A percentile compares a stretch with the other conserved stretches of the same genome.
phyloP scores from a whole-genome alignment of 495 filamentous ascomycete genomes.

The Hypoxylon lienhwacheense region DNA sequence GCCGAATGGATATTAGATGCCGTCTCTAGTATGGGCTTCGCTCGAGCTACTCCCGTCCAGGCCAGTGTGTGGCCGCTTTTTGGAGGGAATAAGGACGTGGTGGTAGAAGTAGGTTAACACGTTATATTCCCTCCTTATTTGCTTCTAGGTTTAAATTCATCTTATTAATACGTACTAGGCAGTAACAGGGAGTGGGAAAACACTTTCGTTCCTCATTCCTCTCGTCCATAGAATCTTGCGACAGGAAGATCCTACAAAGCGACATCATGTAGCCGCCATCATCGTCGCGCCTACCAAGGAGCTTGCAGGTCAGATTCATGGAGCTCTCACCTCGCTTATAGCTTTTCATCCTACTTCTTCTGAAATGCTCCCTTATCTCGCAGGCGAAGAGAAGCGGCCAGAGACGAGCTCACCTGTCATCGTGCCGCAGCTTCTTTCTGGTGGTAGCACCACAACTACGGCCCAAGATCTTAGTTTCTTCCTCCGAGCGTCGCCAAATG shows the following conservation, averaged over 20 bases:
- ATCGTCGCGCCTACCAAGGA: constrained; percentile 93
- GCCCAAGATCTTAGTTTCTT: constrained; percentile 84
- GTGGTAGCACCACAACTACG: constrained; percentile 70
- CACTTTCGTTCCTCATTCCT: constrained; percentile 86
- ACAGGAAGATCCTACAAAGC: constrained; percentile 70
- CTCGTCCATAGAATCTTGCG: constrained; percentile 82
- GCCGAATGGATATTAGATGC: constrained; percentile 90
- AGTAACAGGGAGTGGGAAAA: constrained; percentile 95
- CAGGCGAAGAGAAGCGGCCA: constrained; percentile 57
- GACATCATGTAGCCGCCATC: constrained; percentile 85
- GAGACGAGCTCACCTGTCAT: constrained; percentile 59
- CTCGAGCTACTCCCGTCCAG: constrained; percentile 89
- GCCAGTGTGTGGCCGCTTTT: constrained; percentile 84
- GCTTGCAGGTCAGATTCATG: constrained; percentile 85
- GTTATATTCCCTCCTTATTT: not conserved
- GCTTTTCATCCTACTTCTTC: constrained; percentile 82
- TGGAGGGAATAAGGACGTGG: constrained; percentile 88
- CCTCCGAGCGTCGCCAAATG: constrained; percentile 75
- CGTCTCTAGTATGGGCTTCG: constrained; percentile 80
- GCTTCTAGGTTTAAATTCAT: not conserved
- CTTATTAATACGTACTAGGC: constrained; percentile 50
- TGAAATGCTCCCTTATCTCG: constrained; percentile 53
- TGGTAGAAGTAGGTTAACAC: constrained; percentile 72
- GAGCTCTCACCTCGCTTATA: constrained; percentile 74
- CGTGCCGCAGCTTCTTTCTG: constrained; percentile 85